phyloP scores from a whole-genome alignment of 1,284 basidiomycete genomes.

The Heterobasidion annosum region DNA sequence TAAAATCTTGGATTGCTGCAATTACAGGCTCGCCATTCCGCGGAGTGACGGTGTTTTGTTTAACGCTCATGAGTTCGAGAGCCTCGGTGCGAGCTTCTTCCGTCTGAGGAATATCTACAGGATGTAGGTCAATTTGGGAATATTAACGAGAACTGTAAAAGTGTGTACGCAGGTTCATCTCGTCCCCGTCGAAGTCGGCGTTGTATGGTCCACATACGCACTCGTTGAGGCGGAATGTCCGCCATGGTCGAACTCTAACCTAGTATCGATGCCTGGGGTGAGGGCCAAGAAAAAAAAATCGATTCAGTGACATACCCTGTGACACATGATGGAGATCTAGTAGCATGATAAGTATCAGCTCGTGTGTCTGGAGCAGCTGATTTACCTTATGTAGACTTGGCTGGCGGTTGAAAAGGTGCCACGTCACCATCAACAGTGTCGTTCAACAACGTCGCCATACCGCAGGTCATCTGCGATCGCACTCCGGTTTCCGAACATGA shows the following conservation, averaged over 20 bases:
- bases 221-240: slow-evolving; percentile 96
- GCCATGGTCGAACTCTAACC: slow-evolving; percentile 93
- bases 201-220: slow-evolving; percentile 99
- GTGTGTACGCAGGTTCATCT: slow-evolving; percentile 93
- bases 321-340: slow-evolving; percentile 97
- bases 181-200: slow-evolving; percentile 99
- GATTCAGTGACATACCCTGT: slow-evolving; percentile 49
- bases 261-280: slow-evolving; percentile 13
- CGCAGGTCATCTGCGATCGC: slow-evolving; percentile 72
- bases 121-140: not conserved
- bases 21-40: slow-evolving; percentile 98
- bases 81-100: slow-evolving; percentile 98
- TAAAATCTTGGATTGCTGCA: slow-evolving; percentile 96
- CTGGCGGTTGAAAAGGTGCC: slow-evolving; percentile 96
- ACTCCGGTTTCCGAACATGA: slow-evolving; percentile 73
- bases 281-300: not conserved
- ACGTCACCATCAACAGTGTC: slow-evolving; percentile 97
- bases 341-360: slow-evolving; percentile 10
- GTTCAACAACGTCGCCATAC: slow-evolving; percentile 86
- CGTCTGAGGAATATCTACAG: slow-evolving; percentile 93
- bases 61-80: slow-evolving; percentile 95
- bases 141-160: not conserved
- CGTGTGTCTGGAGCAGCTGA: not conserved
- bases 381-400: slow-evolving; percentile 90
- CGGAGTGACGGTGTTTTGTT: slow-evolving; percentile 95